Evolutionary conservation across 805 yeast genomes (phyloP).

Genomic region (Candida oleophila): DNA sequence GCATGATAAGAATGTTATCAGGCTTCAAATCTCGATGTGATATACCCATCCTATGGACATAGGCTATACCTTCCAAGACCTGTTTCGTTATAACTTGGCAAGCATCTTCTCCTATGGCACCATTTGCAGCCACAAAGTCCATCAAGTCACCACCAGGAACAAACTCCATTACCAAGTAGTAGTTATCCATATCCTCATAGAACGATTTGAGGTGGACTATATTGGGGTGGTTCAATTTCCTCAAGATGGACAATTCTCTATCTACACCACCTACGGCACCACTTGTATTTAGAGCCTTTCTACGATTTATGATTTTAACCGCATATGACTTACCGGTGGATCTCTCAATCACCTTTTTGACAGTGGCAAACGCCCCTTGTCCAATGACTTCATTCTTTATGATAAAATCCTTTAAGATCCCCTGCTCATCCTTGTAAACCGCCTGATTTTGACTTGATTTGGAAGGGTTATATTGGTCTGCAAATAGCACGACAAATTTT

Average conservation of each 20-base stretch:
- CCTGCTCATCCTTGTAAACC: constrained; percentile 40
- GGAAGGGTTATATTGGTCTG: constrained; percentile 38
- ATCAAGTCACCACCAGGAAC: constrained; percentile 96
- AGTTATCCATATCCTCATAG: constrained; percentile 77
- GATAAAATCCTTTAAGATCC: constrained; percentile 69
- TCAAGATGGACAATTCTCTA: constrained; percentile 79
- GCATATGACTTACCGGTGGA: constrained; percentile 84
- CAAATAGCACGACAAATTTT: constrained; percentile 51
- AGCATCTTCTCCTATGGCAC: constrained; percentile 88
- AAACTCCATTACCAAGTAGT: constrained; percentile 91
- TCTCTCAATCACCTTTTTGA: constrained; percentile 85
- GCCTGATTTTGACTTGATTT: constrained; percentile 19
- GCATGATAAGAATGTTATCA: constrained; percentile 87
- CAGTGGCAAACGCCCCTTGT: constrained; percentile 98
- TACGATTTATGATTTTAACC: constrained; percentile 82
- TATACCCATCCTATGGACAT: constrained; percentile 86
- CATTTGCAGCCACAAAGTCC: constrained; percentile 95
- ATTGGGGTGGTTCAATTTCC: constrained; percentile 77
- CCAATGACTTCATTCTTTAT: constrained; percentile 86
- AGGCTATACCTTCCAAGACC: constrained; percentile 76
- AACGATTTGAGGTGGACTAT: constrained; percentile 81
- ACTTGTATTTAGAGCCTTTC: constrained; percentile 70
- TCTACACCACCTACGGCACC: constrained; percentile 75
- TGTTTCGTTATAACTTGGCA: constrained; percentile 85
- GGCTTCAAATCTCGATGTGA: constrained; percentile 98